Percentiles rank a stretch among this genome's conserved stretches.
Evolutionary conservation across 2,329 filamentous ascomycete species (phyloP).

Genomic region (Hyphodiscus sp.): DNA sequence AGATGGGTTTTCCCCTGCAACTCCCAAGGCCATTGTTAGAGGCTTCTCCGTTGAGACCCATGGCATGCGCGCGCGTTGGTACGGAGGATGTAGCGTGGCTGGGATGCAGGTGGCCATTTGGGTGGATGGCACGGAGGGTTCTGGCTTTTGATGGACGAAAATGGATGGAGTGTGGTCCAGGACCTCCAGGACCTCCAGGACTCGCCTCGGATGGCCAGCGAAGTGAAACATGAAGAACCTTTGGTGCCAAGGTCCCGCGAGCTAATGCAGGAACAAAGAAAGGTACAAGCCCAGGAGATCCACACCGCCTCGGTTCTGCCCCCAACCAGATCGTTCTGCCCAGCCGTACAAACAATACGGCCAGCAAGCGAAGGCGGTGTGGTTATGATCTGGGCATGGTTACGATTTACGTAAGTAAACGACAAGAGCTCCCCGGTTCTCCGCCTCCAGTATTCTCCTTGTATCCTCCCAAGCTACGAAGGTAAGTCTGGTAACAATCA

Average conservation of each 20-base stretch:
- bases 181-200: not conserved
- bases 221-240: not conserved
- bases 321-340: not conserved
- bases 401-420: too few relatives aligned
- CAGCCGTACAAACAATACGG: not conserved
- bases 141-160: not conserved
- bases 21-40: not conserved
- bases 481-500: too few relatives aligned
- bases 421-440: too few relatives aligned
- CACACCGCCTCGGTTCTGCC: too few relatives aligned
- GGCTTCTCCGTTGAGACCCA: not conserved
- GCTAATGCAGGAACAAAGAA: not conserved
- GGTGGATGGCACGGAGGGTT: not conserved
- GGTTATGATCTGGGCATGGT: not conserved
- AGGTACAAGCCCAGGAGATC: not conserved
- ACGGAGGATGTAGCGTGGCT: too few relatives aligned
- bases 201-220: not conserved
- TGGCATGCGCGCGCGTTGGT: conserved; percentile 1
- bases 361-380: not conserved
- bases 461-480: too few relatives aligned
- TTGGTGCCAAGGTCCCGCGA: not conserved
- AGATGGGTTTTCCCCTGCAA: not conserved
- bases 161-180: not conserved
- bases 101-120: not conserved
- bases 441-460: too few relatives aligned